These are phyloP conservation scores for Lasiodiplodia theobromae DNA, from an alignment of 2,329 filamentous ascomycete species.

Conservation along the genomic window DNA sequence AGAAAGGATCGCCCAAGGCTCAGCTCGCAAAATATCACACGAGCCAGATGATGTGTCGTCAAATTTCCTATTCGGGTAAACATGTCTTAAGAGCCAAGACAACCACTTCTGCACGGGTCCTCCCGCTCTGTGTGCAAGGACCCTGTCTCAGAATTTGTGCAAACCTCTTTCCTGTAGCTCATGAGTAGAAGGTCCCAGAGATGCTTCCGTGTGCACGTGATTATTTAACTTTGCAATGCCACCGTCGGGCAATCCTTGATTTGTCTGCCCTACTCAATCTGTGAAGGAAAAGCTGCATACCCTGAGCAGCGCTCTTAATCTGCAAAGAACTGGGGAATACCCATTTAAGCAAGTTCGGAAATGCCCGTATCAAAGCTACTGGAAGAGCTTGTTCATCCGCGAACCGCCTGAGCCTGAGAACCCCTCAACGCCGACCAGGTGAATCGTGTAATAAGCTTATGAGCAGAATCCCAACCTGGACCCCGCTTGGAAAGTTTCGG, in stretches of 20 bases:
- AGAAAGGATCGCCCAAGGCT: not conserved
- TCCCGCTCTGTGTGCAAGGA: not conserved
- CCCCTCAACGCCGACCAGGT: constrained; percentile 31
- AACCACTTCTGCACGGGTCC: not conserved
- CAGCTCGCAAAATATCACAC: not conserved
- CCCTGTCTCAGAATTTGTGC: not conserved
- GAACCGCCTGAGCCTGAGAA: constrained; percentile 31
- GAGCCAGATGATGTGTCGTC: not conserved
- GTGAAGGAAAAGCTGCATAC: constrained; percentile 23
- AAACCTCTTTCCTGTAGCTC: not conserved
- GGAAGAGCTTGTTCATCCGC: constrained; percentile 25
- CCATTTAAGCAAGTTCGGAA: constrained; percentile 24
- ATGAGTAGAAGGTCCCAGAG: not conserved
- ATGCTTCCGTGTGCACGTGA: not conserved
- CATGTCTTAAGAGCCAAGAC: not conserved
- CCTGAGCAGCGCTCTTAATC: constrained; percentile 25
- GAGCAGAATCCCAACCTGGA: constrained; percentile 31
- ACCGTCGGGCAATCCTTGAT: constrained; percentile 2
- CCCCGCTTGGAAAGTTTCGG: constrained; percentile 29
- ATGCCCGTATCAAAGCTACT: constrained; percentile 16
- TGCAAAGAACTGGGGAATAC: constrained; percentile 25
- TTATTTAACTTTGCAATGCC: constrained; percentile 12
- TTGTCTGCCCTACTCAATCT: constrained; percentile 27
- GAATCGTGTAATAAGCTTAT: constrained; percentile 31
- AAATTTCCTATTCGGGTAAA: not conserved